Evolutionary conservation across 176 grass and related monocot genomes (phyloP), one percentile per base, ranked within the genome.

Genomic region (Tillandsia leiboldiana): DNA sequence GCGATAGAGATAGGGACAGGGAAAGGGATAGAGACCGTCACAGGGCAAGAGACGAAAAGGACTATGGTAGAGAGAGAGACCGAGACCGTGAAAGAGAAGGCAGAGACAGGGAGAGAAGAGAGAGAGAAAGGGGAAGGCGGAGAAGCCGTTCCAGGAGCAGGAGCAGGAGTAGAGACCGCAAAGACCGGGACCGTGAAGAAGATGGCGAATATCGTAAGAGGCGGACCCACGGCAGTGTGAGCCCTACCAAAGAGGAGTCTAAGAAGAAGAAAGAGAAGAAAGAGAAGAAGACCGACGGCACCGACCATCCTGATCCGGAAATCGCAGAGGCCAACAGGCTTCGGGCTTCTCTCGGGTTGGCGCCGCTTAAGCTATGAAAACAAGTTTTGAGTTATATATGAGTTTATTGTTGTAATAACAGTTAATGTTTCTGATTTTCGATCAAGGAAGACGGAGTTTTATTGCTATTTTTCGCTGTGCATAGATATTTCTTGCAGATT

Each of bases 211-310:
- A 88, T 64, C 79, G 85, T 10, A 85, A 78, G 68, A 91, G 85
- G 64, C 85, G 70, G 58, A 75, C 72, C 50, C 79, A 76, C 71
- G 73, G 76, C 23, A 91, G 85, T 72, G 22, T 12, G 2, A 91
- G 89, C 78, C 85, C 85, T 11, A 2, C 69, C 15, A 82, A 79
- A 65, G 85, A 91, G 11, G 85, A 92, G 13, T 82, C 89, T 0
- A 92, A 82, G 82, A 80, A 70, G 63, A 85, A 70, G 62, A 91
- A 85, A 54, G 89, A 91, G 51, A 91, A 88, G 89, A 91, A 85
- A 75, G 75, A 77, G 28, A 78, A 69, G 75, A 62, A 63, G 48
- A 78, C 29, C 50, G 75, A 78, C 1, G 75, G 75, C 2, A 78
- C 66, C 0, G 75, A 78, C 51, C 75, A 78, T 42, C 75, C 75